Evolutionary conservation across 768 basidiomycete genomes (phyloP), one percentile per base, ranked within the genome.

Genomic region (Hebeloma cylindrosporum): DNA sequence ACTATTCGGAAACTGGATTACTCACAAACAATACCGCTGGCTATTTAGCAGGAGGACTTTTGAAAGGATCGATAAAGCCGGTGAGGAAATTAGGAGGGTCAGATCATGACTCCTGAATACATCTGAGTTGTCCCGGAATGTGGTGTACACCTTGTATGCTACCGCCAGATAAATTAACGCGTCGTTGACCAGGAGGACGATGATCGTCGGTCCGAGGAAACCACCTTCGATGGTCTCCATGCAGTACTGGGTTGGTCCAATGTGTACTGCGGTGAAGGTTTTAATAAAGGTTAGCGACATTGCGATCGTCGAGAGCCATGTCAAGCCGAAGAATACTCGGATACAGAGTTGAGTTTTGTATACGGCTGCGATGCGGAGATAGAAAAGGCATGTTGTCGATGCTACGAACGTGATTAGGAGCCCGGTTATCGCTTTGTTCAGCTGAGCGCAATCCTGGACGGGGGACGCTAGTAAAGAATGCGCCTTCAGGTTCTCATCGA

Each of bases 21-120:
- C 52, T 30, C 21, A 50, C 48, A 48, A 16, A 28, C 30, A 47
- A 32, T 50, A 54, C 0, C 43, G n/a, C 8, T 50, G 45, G 31
- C 41, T 43, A 11, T 50, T 42, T 18, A 36, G 43, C 7, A 45
- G 25, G 7, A 49, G 14, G 20, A 36, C 41, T 22, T 47, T 38
- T 11, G 38, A 25, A 2, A 42, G 11, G 4, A 39, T 43, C n/a
- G 41, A 23, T 11, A 51, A 18, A 3, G 45, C 14, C 23, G 35
- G 25, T 18, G 41, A 30, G 5, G 34, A 32, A 17, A 33, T 6
- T 11, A 34, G 25, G 4, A 46, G 8, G 13, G 31, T 23, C 1
- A 33, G 14, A 27, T 37, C 30, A 36, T 33, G 33, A 17, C 14
- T 37, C 17, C 39, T 5, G n/a, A 37, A 18, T 37, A 29, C 23